phyloP scores from a whole-genome alignment of 2,329 filamentous ascomycete genomes.

The Cryphonectria nitschkei region DNA sequence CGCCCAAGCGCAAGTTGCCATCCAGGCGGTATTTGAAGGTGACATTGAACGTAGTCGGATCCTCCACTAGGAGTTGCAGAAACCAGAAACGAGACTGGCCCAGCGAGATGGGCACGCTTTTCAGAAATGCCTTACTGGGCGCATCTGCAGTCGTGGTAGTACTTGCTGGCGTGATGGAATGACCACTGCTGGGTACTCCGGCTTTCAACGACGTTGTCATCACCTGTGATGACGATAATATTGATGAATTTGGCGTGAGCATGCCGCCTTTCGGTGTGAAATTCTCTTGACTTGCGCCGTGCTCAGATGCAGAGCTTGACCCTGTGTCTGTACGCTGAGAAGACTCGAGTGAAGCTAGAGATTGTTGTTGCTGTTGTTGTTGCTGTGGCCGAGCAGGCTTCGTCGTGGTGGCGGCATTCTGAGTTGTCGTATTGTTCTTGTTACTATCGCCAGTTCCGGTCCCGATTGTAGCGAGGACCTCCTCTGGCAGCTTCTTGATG shows the following conservation, averaged over 20 bases:
- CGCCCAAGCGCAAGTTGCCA: slow-evolving; percentile 33
- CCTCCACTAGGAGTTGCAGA: slow-evolving; percentile 36
- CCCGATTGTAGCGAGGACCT: slow-evolving; percentile 11
- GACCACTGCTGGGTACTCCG: slow-evolving; percentile 2
- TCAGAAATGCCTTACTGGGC: slow-evolving; percentile 9
- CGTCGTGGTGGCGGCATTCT: background rate
- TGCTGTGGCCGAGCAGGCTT: slow-evolving; percentile 3
- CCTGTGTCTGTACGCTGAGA: background rate
- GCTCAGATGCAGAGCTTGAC: background rate
- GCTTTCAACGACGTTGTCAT: background rate
- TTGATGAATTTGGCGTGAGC: background rate
- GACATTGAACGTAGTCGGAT: slow-evolving; percentile 46
- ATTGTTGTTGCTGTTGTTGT: background rate
- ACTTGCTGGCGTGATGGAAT: slow-evolving; percentile 3
- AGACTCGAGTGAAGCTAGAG: background rate
- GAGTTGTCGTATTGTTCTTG: background rate
- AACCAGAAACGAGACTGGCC: slow-evolving; percentile 48
- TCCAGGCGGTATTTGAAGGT: slow-evolving; percentile 37
- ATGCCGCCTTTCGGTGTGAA: background rate
- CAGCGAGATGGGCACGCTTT: slow-evolving; percentile 39
- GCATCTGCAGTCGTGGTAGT: background rate
- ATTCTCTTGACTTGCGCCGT: background rate
- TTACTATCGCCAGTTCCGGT: background rate
- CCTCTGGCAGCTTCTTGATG: slow-evolving; percentile 14
- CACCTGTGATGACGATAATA: background rate